Conservation (phyloP, 1,284 basidiomycete species). For the Cronartium ribicola region DNA sequence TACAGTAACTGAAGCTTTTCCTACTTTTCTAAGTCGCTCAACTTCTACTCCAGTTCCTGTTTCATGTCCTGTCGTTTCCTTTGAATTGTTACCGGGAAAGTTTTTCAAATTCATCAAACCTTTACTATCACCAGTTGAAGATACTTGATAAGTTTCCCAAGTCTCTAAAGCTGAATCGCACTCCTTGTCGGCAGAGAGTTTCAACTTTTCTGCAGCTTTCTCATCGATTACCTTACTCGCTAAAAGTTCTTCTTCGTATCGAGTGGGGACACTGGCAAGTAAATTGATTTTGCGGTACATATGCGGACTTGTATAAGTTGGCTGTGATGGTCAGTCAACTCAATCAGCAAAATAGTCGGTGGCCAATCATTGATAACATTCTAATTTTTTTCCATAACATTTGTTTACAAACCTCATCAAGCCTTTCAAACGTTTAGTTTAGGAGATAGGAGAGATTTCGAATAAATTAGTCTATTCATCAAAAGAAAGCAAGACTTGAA, state of each 20-base stretch:
- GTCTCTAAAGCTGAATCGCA: slow-evolving; percentile 21
- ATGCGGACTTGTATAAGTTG: slow-evolving; percentile 30
- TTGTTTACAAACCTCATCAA: slow-evolving; percentile 60
- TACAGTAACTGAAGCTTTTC: slow-evolving; percentile 65
- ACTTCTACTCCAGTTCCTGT: slow-evolving; percentile 63
- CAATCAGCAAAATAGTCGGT: background rate
- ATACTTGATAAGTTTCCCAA: slow-evolving; percentile 4
- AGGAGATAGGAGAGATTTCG: no score
- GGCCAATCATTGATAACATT: no score
- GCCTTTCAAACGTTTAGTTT: no score
- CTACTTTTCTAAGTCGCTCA: slow-evolving; percentile 60
- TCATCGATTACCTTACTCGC: slow-evolving; percentile 47
- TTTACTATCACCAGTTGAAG: background rate
- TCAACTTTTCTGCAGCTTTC: slow-evolving; percentile 14
- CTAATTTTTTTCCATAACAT: background rate
- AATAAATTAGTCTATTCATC: no score
- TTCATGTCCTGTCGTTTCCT: background rate
- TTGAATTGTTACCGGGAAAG: background rate
- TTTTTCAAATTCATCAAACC: slow-evolving; percentile 9
- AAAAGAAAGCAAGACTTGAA: background rate
- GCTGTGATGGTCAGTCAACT: no score
- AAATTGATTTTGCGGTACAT: slow-evolving; percentile 82
- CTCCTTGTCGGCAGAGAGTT: slow-evolving; percentile 11
- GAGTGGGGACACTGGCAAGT: slow-evolving; percentile 68
- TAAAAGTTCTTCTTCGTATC: slow-evolving; percentile 73